phyloP scores from a whole-genome alignment of 805 yeast genomes.

The Komagataella pastoris region DNA sequence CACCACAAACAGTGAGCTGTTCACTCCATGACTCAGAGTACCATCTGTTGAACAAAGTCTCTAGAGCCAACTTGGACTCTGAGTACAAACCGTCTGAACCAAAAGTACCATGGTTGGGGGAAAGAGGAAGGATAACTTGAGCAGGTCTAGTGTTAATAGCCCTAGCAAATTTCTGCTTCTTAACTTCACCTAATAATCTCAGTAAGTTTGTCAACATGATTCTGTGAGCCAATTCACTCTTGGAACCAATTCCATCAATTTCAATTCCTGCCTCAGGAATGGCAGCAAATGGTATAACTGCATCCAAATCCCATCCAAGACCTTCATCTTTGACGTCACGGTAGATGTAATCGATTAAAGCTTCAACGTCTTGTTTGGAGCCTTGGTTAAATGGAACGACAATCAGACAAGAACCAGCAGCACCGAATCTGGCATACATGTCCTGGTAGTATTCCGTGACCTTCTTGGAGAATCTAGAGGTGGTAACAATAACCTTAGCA shows the following conservation, averaged over 20 bases:
- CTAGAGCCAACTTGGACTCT: conserved; percentile 90
- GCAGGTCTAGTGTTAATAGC: conserved; percentile 94
- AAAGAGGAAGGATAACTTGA: conserved; percentile 89
- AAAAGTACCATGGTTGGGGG: conserved; percentile 98
- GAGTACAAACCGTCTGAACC: conserved; percentile 98
- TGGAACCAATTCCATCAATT: conserved; percentile 83
- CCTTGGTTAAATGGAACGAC: conserved; percentile 99
- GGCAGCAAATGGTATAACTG: conserved; percentile 94
- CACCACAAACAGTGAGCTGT: conserved; percentile 94
- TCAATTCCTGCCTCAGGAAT: conserved; percentile 98
- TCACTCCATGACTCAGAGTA: conserved; percentile 93
- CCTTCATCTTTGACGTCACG: conserved; percentile 76
- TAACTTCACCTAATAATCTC: conserved; percentile 84
- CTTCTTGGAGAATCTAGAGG: conserved; percentile 87
- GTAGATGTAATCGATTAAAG: conserved; percentile 76
- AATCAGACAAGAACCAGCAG: conserved; percentile 79
- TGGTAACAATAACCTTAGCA: conserved; percentile 92
- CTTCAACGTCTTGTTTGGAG: conserved; percentile 84
- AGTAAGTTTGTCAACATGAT: conserved; percentile 93
- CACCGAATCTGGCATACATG: conserved; percentile 86
- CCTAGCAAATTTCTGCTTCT: conserved; percentile 63
- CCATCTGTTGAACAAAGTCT: conserved; percentile 98
- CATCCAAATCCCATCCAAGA: conserved; percentile 96
- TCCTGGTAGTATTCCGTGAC: conserved; percentile 94
- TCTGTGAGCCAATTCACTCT: conserved; percentile 96